These are phyloP conservation scores for Hypoxylon intermedium DNA, from an alignment of 495 filamentous ascomycete species.

Conservation along the genomic window DNA sequence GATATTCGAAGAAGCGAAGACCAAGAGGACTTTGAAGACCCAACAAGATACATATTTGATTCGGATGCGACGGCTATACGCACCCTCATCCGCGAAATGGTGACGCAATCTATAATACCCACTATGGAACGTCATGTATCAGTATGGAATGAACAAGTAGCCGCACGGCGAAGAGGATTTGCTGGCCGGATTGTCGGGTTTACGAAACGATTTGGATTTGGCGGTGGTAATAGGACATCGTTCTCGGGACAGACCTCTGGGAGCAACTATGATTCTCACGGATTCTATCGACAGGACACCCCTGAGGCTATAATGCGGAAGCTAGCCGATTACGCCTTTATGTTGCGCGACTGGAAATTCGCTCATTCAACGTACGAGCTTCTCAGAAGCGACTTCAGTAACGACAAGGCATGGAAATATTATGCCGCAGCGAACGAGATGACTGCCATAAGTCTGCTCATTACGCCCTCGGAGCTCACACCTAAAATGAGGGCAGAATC, in stretches of 20 bases:
- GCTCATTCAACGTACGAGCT: conserved; percentile 89
- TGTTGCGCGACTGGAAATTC: conserved; percentile 95
- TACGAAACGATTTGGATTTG: conserved; percentile 86
- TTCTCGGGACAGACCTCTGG: conserved; percentile 47
- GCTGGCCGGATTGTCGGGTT: conserved; percentile 90
- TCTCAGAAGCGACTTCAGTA: conserved; percentile 82
- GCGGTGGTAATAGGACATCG: conserved; percentile 57
- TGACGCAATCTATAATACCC: conserved; percentile 88
- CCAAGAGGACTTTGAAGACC: conserved; percentile 70
- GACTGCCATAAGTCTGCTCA: conserved; percentile 80
- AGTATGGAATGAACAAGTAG: conserved; percentile 96
- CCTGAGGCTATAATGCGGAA: conserved; percentile 92
- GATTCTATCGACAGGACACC: conserved; percentile 82
- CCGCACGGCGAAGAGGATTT: conserved; percentile 85
- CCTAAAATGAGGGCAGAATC: conserved; percentile 78
- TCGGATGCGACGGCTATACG: conserved; percentile 87
- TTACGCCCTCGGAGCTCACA: conserved; percentile 72
- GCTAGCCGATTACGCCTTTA: conserved; percentile 92
- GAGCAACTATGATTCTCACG: conserved; percentile 81
- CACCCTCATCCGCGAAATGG: conserved; percentile 88
- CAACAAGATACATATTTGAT: conserved; percentile 83
- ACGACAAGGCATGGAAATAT: conserved; percentile 96
- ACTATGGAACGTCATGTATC: conserved; percentile 92
- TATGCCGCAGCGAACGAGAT: conserved; percentile 94
- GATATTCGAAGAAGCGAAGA: conserved; percentile 67